A percentile compares a stretch with the other conserved stretches of the same genome.
Evolutionary conservation across 1,284 basidiomycete genomes (phyloP).

Genomic region (Irpex sp.): DNA sequence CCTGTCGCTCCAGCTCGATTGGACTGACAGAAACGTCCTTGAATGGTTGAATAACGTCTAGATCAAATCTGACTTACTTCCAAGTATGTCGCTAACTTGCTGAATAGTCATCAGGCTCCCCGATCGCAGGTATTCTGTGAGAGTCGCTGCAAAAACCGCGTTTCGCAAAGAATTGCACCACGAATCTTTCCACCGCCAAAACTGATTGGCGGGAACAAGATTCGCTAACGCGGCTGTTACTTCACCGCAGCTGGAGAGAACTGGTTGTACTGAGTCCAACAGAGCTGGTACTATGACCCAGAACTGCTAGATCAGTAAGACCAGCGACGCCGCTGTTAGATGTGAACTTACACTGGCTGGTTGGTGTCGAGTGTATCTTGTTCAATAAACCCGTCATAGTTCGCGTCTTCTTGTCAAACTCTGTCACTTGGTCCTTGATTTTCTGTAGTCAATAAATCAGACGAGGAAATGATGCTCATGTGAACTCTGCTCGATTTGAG

Average conservation of each 20-base stretch:
- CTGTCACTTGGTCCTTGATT: constrained; percentile 70
- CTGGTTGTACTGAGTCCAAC: constrained; percentile 51
- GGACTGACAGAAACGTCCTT: constrained; percentile 41
- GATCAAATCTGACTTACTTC: constrained; percentile 47
- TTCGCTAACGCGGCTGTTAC: constrained; percentile 47
- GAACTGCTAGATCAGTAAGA: constrained; percentile 5
- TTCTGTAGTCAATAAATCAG: constrained; percentile 40
- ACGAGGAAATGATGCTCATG: background rate
- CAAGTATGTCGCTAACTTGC: constrained; percentile 51
- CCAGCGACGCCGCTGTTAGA: constrained; percentile 2
- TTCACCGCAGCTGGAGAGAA: constrained; percentile 51
- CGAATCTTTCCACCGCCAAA: constrained; percentile 82
- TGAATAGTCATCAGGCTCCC: constrained; percentile 59
- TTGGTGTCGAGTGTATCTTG: constrained; percentile 73
- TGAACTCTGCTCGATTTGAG: constrained; percentile 2
- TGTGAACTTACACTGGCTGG: constrained; percentile 44
- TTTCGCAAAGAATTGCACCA: constrained; percentile 65
- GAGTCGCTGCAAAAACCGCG: constrained; percentile 61
- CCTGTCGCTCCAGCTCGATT: constrained; percentile 66
- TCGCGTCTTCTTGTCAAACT: constrained; percentile 71
- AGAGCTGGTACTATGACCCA: constrained; percentile 51
- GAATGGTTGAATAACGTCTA: background rate
- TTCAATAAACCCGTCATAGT: constrained; percentile 64
- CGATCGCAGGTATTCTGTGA: constrained; percentile 62
- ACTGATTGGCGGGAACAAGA: constrained; percentile 65